Evolutionary conservation across 306 rosid species (phyloP).

Genomic region (Cucumis cinereus): DNA sequence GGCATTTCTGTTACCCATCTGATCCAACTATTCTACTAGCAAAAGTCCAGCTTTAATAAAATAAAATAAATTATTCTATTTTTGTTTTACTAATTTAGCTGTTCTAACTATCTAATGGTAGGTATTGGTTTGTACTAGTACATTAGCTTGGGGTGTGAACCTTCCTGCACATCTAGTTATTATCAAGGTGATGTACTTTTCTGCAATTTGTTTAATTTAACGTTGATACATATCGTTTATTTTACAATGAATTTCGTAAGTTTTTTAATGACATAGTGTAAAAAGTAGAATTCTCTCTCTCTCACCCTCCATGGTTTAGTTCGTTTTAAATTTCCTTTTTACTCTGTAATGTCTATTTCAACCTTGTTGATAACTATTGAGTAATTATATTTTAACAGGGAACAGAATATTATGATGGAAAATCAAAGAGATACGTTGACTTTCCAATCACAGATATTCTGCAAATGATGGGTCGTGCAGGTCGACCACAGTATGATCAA

Average conservation of each 20-base stretch:
- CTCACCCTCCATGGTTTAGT: background rate
- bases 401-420: constrained; percentile 85
- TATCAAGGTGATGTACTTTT: constrained; percentile 52
- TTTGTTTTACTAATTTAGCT: constrained; percentile 8
- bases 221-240: background rate
- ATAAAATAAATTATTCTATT: background rate
- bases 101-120: constrained; percentile 15
- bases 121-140: constrained; percentile 95
- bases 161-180: constrained; percentile 98
- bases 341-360: background rate
- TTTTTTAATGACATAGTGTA: background rate
- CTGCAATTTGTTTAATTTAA: background rate
- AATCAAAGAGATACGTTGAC: constrained; percentile 83
- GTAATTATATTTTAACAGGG: constrained; percentile 39
- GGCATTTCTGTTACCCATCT: constrained; percentile 37
- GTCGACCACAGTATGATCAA: constrained; percentile 95
- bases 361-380: constrained; percentile 6
- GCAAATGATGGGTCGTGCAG: constrained; percentile 99
- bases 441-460: constrained; percentile 95
- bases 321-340: background rate
- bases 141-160: constrained; percentile 98
- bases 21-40: background rate
- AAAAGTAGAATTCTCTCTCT: background rate
- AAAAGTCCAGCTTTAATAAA: background rate
- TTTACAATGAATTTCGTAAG: background rate